Base-by-base conservation (phyloP, 23 red algal genomes). In the Gracilaria domingensis region DNA sequence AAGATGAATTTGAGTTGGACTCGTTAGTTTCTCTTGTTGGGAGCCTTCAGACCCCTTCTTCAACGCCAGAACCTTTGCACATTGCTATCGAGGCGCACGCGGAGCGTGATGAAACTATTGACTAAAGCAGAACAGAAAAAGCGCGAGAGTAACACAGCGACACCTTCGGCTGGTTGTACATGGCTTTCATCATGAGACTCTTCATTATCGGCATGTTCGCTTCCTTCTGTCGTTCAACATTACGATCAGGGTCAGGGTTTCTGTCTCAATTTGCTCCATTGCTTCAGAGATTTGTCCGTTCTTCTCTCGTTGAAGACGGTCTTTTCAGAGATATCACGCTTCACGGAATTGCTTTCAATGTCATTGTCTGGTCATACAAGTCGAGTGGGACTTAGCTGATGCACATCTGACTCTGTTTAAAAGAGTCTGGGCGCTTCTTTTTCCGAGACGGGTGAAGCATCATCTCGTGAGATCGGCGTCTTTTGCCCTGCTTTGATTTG, bases 111-210 rank as follows among this genome's bases (percentile, higher is more conserved):
- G 84, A 88, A 37, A 21, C 59, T 8, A 78, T 88, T 75, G 84
- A 88, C 70, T 78, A 78, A 17, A 44, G 53, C 16, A 37, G 69
- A 78, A 37, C 58, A 40, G 84, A 74, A 21, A 74, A 62, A 29
- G 74, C 39, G 72, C 72, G 50, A 77, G 0, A 34, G 6, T 42
- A 12, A 17, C 23, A 28, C 50, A 37, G 32, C 45, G 12, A 90
- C 16, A 0, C 73, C 87, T 36, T 90, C 87, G 24, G 75, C 61
- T 45, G 85, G 87, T 32, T 47, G 37, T 18, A 90, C 29, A 24
- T 77, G 47, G 34, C 87, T 90, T 14, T 90, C 87, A 69, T 79
- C 87, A 48, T 90, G 75, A 20, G 87, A 90, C 20, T 90, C 87
- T 28, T 49, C 49, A 44, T 36, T 37, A 14, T 86, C 64, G 23